These are phyloP conservation scores for Madurella mycetomatis DNA, from an alignment of 2,329 filamentous ascomycete species.

Conservation along the genomic window DNA sequence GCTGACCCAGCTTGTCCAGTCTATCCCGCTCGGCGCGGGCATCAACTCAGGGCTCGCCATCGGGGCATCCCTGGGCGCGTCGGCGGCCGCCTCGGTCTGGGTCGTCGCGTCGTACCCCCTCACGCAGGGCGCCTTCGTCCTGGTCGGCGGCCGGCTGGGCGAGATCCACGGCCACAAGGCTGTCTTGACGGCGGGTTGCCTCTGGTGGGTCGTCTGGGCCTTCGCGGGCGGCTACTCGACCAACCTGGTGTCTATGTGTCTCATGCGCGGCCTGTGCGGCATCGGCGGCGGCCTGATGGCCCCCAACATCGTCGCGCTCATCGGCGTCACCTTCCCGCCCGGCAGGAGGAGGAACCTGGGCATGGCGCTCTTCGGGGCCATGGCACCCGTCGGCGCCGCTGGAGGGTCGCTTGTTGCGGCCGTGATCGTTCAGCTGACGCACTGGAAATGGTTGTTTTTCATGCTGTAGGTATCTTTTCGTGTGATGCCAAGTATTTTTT, in stretches of 20 bases:
- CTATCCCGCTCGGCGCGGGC: slow-evolving; percentile 2
- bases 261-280: slow-evolving; percentile 11
- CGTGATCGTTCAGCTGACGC: slow-evolving; percentile 20
- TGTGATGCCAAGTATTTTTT: neutral
- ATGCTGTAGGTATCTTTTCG: neutral
- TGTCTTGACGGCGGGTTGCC: slow-evolving; percentile 5
- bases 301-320: slow-evolving; percentile 14
- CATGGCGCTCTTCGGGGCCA: slow-evolving; percentile 14
- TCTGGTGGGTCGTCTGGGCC: slow-evolving; percentile 15
- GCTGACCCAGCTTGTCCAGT: slow-evolving; percentile 1
- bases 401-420: slow-evolving; percentile 10
- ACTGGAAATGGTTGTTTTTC: slow-evolving; percentile 7
- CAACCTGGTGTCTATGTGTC: slow-evolving; percentile 8
- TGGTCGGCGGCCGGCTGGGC: slow-evolving; percentile 13
- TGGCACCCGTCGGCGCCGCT: slow-evolving; percentile 13
- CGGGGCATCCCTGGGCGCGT: neutral
- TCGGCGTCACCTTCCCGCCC: slow-evolving; percentile 6
- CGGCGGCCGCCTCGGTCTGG: neutral
- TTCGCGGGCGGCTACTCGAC: slow-evolving; percentile 3
- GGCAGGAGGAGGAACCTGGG: slow-evolving; percentile 11
- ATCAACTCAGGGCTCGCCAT: slow-evolving; percentile 3
- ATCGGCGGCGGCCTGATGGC: slow-evolving; percentile 14
- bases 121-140: slow-evolving; percentile 15
- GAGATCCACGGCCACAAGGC: slow-evolving; percentile 19
- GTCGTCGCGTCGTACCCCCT: slow-evolving; percentile 13